Base-by-base conservation (phyloP, 306 rosid genomes). In the Rubus idaeus region DNA sequence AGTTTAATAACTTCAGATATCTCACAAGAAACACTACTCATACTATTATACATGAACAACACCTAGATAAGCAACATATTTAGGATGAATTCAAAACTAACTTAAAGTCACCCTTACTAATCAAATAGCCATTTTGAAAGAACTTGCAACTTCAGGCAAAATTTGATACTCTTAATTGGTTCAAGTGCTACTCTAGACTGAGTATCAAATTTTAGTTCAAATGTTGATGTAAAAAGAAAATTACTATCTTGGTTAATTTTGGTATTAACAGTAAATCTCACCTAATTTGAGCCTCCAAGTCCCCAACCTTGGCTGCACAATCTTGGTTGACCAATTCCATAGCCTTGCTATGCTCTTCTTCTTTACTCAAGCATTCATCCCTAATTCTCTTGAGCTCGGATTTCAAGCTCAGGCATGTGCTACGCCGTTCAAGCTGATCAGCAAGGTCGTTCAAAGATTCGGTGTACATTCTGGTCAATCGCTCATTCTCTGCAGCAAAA, bases 361-460 rank as follows among this genome's bases (percentile, higher is more conserved):
- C 86, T 66, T 78, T 90, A 57, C 65, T 17, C 30, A 80, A 26
- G 61, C 79, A 82, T 72, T 79, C 85, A 37, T 78, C 81, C 16
- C 75, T 84, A 26, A 79, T 70, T 35, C 83, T 88, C 74, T 84
- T 82, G 55, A 91, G 52, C 16, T 89, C 90, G 47, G 89, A 89
- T 68, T 84, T 90, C 83, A 90, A 80, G 74, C 79, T 78, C 82
- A 79, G 65, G 77, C 85, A 84, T 78, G 83, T 73, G 13, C 86
- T 79, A 16, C 87, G 90, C 61, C 83, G 83, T 42, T 92, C 93
- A 78, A 92, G 87, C 91, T 92, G 90, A 71, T 85, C 90, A 49
- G 90, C 89, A 9, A 87, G 75, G 79, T 83, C 85, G 81, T 75
- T 87, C 3, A 88, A 74, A 26, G 86, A 88, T 17, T 84, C 91